Evolutionary conservation across 371 early-diverging fungal genomes (phyloP), one percentile per base, ranked within the genome.

Genomic region (Zychaea mexicana): DNA sequence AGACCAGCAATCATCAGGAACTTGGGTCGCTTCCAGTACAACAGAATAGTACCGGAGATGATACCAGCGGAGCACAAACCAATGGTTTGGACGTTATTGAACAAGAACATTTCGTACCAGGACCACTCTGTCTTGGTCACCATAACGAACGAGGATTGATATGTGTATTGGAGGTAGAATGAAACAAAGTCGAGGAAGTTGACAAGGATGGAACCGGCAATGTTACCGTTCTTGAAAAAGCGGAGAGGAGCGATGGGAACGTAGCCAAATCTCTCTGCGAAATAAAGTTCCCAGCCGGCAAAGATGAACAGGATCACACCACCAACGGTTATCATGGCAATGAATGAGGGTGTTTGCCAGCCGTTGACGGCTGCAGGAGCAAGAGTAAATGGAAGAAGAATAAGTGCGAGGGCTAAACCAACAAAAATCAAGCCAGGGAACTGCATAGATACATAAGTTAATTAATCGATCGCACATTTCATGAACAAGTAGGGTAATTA

Each of bases 1-100:
- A 75, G 68, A 59, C 83, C 83, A 47, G 60, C 55, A 19, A 69
- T 24, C 21, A 69, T 46, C 6, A 69, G 42, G 38, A 42, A 64
- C 19, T 64, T 64, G 24, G 64, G 64, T 19, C 67, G 57, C 9
- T 42, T 42, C 57, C 57, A 67, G 42, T 45, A 61, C 33, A 67
- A 56, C 0, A 67, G 28, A 9, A 67, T 67, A 31, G 57, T 26
- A 56, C 67, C 67, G 17, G 67, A 54, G 15, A 60, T 17, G 6
- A 67, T 27, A 57, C 67, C 67, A 27, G 62, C 61, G 4, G 62
- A 32, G n/a, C 57, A 57, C 10, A 67, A 30, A 17, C 62, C 56
- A 10, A 67, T 36, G 5, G 67, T 67, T 45, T 67, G 67, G 15
- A 57, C 62, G 32, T 36, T 47, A 27, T 52, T 52, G 33, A 67